Evolutionary conservation across 1,139 yeast genomes (phyloP).

Genomic region (Pichia sp.): DNA sequence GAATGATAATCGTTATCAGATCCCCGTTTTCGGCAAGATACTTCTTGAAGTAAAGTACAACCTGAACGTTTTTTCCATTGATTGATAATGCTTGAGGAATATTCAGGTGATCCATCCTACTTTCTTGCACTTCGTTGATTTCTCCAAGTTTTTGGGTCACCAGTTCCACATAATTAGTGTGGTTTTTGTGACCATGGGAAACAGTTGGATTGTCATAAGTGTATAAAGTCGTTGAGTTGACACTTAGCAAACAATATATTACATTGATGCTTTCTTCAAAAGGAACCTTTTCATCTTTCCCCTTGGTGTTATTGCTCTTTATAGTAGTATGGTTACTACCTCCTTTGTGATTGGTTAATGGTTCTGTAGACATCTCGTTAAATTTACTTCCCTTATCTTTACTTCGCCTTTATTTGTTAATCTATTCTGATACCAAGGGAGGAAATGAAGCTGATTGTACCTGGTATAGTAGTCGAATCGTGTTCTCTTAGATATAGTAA

Average conservation of each 20-base stretch:
- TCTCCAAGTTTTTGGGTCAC: constrained; percentile 50
- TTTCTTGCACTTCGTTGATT: constrained; percentile 37
- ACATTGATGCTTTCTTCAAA: constrained; percentile 14
- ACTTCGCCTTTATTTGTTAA: constrained; percentile 59
- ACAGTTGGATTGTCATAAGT: constrained; percentile 45
- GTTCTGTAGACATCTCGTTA: constrained; percentile 24
- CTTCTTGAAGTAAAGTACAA: constrained; percentile 43
- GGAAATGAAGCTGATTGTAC: constrained; percentile 67
- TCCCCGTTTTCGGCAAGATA: constrained; percentile 33
- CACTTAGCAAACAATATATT: constrained; percentile 33
- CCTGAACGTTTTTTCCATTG: constrained; percentile 15
- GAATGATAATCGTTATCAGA: constrained; percentile 41
- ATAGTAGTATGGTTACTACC: constrained; percentile 23
- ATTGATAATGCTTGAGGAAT: constrained; percentile 4
- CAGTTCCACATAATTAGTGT: constrained; percentile 45
- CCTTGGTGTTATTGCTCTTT: constrained; percentile 26
- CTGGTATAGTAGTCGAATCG: constrained; percentile 63
- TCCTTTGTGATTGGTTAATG: background rate
- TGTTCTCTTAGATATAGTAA: constrained; percentile 95
- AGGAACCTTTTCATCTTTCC: background rate
- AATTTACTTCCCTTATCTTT: constrained; percentile 58
- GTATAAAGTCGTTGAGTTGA: constrained; percentile 49
- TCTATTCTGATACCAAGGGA: too few relatives aligned
- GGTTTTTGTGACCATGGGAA: constrained; percentile 25
- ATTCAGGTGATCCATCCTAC: constrained; percentile 25